Conservation (phyloP, 2,329 filamentous ascomycete species). For the Aspergillus hiratsukae region DNA sequence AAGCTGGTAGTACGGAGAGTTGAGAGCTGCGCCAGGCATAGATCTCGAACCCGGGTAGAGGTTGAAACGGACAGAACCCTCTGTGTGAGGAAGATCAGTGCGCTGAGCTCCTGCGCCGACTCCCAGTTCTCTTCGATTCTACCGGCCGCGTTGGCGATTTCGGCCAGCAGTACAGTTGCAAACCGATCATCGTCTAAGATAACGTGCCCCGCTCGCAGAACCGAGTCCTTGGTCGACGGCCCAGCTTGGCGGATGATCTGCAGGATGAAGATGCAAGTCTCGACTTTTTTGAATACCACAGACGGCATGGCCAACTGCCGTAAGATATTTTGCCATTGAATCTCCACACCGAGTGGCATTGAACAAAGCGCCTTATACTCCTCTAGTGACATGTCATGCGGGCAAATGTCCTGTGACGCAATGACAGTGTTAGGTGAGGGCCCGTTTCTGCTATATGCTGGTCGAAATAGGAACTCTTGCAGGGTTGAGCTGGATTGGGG, state of each 20-base stretch:
- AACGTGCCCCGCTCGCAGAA: constrained; percentile 18
- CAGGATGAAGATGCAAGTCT: constrained; percentile 45
- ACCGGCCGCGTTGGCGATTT: too few species aligned
- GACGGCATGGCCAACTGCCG: constrained; percentile 45
- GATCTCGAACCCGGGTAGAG: too few species aligned
- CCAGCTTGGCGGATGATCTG: constrained; percentile 51
- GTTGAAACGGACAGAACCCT: too few species aligned
- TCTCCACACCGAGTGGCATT: constrained; percentile 44
- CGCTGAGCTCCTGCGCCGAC: too few species aligned
- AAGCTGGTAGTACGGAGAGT: too few species aligned
- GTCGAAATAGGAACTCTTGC: constrained; percentile 39
- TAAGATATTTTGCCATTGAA: constrained; percentile 57
- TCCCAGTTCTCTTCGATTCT: constrained; percentile 5
- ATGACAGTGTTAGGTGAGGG: constrained; percentile 49
- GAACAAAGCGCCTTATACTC: constrained; percentile 54
- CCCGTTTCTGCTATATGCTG: constrained; percentile 21
- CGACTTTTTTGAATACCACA: constrained; percentile 49
- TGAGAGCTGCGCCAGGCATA: too few species aligned
- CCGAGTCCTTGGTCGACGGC: constrained; percentile 11
- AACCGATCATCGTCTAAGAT: constrained; percentile 22
- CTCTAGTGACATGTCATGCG: constrained; percentile 45
- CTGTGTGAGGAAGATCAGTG: too few species aligned
- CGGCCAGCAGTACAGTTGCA: too few species aligned
- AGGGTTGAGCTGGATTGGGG: too few species aligned
- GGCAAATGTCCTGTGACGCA: constrained; percentile 47